phyloP scores from a whole-genome alignment of 2,329 filamentous ascomycete genomes.

The Alternaria novae-zelandiae region DNA sequence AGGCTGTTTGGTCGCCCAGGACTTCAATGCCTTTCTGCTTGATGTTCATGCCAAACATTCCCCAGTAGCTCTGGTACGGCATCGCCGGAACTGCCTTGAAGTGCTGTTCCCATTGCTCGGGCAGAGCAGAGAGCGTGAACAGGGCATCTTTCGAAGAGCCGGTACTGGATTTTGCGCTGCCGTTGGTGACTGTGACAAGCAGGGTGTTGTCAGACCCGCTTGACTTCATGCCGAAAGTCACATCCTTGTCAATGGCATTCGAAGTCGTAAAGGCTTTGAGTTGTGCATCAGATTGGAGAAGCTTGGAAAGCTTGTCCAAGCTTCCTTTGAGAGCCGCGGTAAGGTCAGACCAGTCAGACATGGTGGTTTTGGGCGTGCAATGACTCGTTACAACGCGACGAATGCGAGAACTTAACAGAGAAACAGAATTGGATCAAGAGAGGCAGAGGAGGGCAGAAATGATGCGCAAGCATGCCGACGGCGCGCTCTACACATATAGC shows the following conservation, averaged over 20 bases:
- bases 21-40: slow-evolving; percentile 58
- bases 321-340: slow-evolving; percentile 39
- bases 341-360: slow-evolving; percentile 45
- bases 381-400: background rate
- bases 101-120: slow-evolving; percentile 56
- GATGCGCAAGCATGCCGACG: background rate
- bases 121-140: slow-evolving; percentile 51
- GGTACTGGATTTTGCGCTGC: slow-evolving; percentile 33
- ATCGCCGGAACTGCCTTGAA: slow-evolving; percentile 52
- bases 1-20: slow-evolving; percentile 54
- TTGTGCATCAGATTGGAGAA: slow-evolving; percentile 43
- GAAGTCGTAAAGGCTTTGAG: slow-evolving; percentile 47
- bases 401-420: background rate
- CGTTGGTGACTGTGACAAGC: slow-evolving; percentile 43
- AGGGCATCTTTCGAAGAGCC: slow-evolving; percentile 41
- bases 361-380: slow-evolving; percentile 10
- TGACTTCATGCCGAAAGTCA: slow-evolving; percentile 47
- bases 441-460: background rate
- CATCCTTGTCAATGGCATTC: slow-evolving; percentile 40
- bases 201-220: slow-evolving; percentile 42
- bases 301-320: slow-evolving; percentile 39
- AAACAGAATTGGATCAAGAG: background rate
- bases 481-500: slow-evolving; percentile 16
- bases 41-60: slow-evolving; percentile 57
- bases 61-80: slow-evolving; percentile 57